Evolutionary conservation across 805 yeast genomes (phyloP), one percentile per base, ranked within the genome.

Genomic region (Cyberlindnera japonica): DNA sequence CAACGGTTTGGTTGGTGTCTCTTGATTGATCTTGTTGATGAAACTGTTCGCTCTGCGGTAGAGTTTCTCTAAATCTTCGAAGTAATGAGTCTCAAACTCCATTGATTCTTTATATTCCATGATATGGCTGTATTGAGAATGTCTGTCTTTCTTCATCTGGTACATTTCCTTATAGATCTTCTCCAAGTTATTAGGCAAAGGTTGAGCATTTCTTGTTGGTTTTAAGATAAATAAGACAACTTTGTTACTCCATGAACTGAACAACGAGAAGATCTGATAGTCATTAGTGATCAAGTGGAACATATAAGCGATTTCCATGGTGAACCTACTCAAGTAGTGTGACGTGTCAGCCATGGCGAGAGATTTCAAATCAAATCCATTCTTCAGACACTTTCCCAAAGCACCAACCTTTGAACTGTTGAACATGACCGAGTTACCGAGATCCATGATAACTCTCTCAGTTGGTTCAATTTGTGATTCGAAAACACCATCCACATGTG

Each of bases 301-400:
- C 38, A 88, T 54, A 53, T 83, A 85, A 4, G 82, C 63, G 10
- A 81, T 64, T 30, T 76, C 80, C 68, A 81, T 67, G 6, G 67
- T 61, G 49, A 82, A 77, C 26, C 70, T 62, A 36, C 67, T 62
- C 48, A 88, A 62, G 52, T 88, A 87, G 31, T 67, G 61, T 4
- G 67, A 69, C 12, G 74, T 56, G 5, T 77, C 75, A 6, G 72
- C 63, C 38, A 63, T 57, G 21, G 66, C 64, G 25, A 77, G 61
- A 58, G 81, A 79, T 37, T 75, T 75, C 41, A 75, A 55, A 12
- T 83, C 77, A 61, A 95, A 95, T 1, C 99, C 99, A 43, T 75
- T 73, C 51, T 86, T 89, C 42, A 93, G 65, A 21, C 96, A 95
- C 53, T 74, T 77, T 7, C 97, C 95, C 9, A 95, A 66, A 0